A percentile compares a stretch with the other conserved stretches of the same genome.
Evolutionary conservation across 495 filamentous ascomycete genomes (phyloP).

Genomic region (Thermothielavioides terrestris): DNA sequence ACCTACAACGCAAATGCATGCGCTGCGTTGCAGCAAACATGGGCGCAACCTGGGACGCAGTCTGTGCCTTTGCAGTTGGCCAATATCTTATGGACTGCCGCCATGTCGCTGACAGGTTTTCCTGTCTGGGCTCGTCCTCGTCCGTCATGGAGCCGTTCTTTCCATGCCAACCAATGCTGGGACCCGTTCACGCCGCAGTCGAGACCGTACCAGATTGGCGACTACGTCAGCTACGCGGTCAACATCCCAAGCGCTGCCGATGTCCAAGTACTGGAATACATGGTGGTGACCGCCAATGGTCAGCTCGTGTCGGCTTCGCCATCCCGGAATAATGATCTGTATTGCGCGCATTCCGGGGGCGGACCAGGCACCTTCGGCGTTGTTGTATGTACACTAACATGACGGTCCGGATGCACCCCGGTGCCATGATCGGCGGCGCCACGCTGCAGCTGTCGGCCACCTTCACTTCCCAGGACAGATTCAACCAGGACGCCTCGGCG

Average conservation of each 20-base stretch:
- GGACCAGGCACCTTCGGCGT: slow-evolving; percentile 49
- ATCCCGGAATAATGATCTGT: slow-evolving; percentile 44
- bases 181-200: background rate
- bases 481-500: background rate
- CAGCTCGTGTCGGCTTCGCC: slow-evolving; percentile 38
- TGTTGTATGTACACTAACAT: slow-evolving; percentile 43
- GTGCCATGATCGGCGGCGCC: slow-evolving; percentile 16
- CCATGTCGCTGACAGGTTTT: background rate
- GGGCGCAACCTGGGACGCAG: background rate
- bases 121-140: background rate
- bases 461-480: background rate
- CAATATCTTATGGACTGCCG: background rate
- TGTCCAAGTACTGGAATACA: slow-evolving; percentile 41
- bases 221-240: slow-evolving; percentile 45
- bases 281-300: slow-evolving; percentile 46
- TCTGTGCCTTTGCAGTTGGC: background rate
- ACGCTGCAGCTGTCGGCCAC: slow-evolving; percentile 2
- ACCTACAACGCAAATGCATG: slow-evolving; percentile 12
- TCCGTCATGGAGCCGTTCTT: slow-evolving; percentile 1
- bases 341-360: slow-evolving; percentile 54
- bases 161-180: slow-evolving; percentile 5
- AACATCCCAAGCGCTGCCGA: slow-evolving; percentile 31
- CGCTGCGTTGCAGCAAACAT: slow-evolving; percentile 3
- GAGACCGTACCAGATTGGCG: slow-evolving; percentile 38
- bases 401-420: slow-evolving; percentile 32